Evolutionary conservation across 345 rosid species (phyloP).

Genomic region (Hibiscus trionum): DNA sequence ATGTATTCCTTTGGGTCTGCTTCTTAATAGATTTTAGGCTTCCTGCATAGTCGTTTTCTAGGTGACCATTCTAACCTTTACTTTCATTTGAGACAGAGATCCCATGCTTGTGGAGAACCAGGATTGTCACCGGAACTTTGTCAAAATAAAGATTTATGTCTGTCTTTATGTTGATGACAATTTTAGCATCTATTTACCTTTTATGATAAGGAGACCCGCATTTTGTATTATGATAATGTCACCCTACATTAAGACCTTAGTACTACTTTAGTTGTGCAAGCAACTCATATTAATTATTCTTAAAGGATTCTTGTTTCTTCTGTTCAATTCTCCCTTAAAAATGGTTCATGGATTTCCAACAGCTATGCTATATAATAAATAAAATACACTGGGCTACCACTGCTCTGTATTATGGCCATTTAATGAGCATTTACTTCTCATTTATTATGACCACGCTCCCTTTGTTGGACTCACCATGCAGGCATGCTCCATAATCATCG

Average conservation of each 20-base stretch:
- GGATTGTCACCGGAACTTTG: too few relatives aligned
- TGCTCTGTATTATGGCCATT: not conserved
- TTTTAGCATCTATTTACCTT: not conserved
- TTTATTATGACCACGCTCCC: constrained; percentile 4
- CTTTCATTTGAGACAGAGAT: not conserved
- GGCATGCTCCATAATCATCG: not conserved
- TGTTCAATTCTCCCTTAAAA: not conserved
- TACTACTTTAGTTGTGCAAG: not conserved
- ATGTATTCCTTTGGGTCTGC: not conserved
- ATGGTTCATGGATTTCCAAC: not conserved
- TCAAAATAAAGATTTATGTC: too few relatives aligned
- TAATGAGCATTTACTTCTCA: constrained; percentile 5
- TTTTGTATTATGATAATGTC: not conserved
- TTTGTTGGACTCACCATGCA: not conserved
- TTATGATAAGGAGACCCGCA: not conserved
- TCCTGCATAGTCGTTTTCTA: not conserved
- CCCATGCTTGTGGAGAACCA: too few relatives aligned
- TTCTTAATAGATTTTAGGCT: too few relatives aligned
- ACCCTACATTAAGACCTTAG: not conserved
- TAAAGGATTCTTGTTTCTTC: not conserved
- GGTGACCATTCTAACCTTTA: not conserved
- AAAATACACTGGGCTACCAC: not conserved
- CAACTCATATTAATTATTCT: not conserved
- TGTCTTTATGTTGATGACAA: not conserved
- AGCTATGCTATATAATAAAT: not conserved